Evolutionary conservation across 2,329 filamentous ascomycete species (phyloP).

Genomic region (Clonostachys rosea): DNA sequence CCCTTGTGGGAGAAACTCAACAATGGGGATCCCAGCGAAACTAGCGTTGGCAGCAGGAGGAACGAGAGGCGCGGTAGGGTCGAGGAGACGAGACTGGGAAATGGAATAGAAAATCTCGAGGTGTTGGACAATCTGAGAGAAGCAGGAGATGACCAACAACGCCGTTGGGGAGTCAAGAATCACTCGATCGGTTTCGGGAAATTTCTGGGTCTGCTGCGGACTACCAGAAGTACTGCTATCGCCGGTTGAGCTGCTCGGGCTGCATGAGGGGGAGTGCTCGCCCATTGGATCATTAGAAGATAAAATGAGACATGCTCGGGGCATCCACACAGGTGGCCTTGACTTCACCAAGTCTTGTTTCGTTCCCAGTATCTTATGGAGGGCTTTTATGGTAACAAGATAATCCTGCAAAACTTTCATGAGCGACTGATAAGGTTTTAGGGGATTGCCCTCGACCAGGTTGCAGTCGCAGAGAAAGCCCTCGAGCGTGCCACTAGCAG

Average conservation of each 20-base stretch:
- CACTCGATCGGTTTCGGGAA: too few relatives aligned
- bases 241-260: too few relatives aligned
- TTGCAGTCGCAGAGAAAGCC: neutral
- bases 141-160: conserved; percentile 20
- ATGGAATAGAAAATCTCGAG: conserved; percentile 14
- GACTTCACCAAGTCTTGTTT: neutral
- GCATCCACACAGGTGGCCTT: neutral
- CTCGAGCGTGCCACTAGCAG: neutral
- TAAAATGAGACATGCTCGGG: too few relatives aligned
- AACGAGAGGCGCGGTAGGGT: neutral
- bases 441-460: neutral
- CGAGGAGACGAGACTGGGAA: conserved; percentile 7
- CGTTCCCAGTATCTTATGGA: neutral
- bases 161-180: conserved; percentile 15
- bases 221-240: too few relatives aligned
- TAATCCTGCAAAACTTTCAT: neutral
- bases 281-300: too few relatives aligned
- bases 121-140: conserved; percentile 14
- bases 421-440: neutral
- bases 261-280: too few relatives aligned
- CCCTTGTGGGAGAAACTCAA: conserved; percentile 16
- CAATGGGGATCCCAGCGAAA: conserved; percentile 14
- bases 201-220: too few relatives aligned
- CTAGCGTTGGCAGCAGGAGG: conserved; percentile 1
- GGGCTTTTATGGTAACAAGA: neutral